Evolutionary conservation across 768 basidiomycete species (phyloP).

Genomic region (Strobilomyces dryophilus): DNA sequence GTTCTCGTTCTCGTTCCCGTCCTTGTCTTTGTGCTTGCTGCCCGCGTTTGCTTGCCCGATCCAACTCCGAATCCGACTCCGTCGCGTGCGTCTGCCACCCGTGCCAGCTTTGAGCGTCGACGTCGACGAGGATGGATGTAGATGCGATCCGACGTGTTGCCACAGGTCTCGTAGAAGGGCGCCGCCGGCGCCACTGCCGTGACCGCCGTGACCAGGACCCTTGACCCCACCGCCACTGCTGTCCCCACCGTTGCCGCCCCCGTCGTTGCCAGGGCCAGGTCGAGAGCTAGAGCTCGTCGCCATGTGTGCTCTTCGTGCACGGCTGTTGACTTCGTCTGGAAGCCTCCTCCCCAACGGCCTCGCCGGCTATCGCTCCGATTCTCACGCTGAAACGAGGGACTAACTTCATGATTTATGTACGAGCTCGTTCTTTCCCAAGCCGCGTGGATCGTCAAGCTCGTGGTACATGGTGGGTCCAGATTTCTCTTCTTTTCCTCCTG

Average conservation of each 20-base stretch:
- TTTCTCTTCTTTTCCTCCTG: too few species aligned
- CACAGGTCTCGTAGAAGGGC: slow-evolving; percentile 16
- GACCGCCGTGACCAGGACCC: background rate
- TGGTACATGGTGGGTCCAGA: too few species aligned
- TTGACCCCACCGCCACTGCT: background rate
- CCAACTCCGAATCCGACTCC: slow-evolving; percentile 16
- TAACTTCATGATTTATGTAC: too few species aligned
- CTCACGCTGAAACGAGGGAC: too few species aligned
- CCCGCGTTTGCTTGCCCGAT: background rate
- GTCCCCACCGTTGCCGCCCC: background rate
- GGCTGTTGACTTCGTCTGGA: too few species aligned
- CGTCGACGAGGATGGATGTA: slow-evolving; percentile 2
- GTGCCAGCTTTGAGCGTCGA: background rate
- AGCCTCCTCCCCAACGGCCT: too few species aligned
- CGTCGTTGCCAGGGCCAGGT: background rate
- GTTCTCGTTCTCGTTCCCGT: background rate
- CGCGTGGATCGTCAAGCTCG: too few species aligned
- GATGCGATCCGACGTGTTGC: slow-evolving; percentile 23
- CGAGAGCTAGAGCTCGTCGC: too few species aligned
- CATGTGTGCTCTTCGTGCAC: too few species aligned
- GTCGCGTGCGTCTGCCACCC: background rate
- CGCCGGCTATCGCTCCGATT: too few species aligned
- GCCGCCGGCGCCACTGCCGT: background rate
- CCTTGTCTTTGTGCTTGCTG: background rate
- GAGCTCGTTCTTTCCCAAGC: too few species aligned